Evolutionary conservation across 1,139 yeast species (phyloP).

Genomic region (Lodderomyces metapsilosis): DNA sequence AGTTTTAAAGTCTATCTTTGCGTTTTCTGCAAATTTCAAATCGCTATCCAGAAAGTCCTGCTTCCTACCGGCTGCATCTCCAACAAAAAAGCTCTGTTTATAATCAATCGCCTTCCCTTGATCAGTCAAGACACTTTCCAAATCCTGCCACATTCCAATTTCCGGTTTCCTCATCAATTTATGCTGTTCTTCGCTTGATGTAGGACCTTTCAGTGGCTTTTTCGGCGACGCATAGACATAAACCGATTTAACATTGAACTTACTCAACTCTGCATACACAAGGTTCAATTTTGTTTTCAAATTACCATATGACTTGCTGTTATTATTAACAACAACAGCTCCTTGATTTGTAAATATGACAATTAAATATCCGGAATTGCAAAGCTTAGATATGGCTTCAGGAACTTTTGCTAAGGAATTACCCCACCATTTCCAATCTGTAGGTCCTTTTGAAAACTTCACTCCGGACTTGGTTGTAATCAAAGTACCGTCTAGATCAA

Average conservation of each 20-base stretch:
- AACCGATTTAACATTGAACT: conserved; percentile 32
- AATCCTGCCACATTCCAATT: conserved; percentile 66
- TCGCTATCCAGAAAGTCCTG: conserved; percentile 82
- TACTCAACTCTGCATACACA: conserved; percentile 8
- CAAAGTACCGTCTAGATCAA: conserved; percentile 78
- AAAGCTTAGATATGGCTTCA: conserved; percentile 24
- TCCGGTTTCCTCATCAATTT: conserved; percentile 67
- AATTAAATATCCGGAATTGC: conserved; percentile 33
- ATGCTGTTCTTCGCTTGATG: conserved; percentile 35
- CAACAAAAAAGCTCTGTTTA: conserved; percentile 66
- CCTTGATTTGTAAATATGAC: conserved; percentile 90
- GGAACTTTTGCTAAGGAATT: conserved; percentile 21
- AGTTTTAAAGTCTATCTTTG: conserved; percentile 52
- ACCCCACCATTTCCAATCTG: conserved; percentile 72
- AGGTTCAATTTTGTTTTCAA: conserved; percentile 44
- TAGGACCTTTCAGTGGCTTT: conserved; percentile 30
- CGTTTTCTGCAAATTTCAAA: conserved; percentile 57
- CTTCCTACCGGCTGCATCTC: conserved; percentile 92
- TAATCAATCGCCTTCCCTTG: conserved; percentile 28
- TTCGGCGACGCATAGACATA: conserved; percentile 63
- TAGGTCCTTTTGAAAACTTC: conserved; percentile 52
- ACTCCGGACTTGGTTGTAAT: conserved; percentile 57
- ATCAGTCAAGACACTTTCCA: conserved; percentile 31
- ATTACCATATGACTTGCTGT: conserved; percentile 52
- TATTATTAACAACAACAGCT: conserved; percentile 42